A percentile compares a stretch with the other conserved stretches of the same genome.
These are phyloP conservation scores for Lepidium campestre DNA, from an alignment of 441 rosid species.

Conservation along the genomic window DNA sequence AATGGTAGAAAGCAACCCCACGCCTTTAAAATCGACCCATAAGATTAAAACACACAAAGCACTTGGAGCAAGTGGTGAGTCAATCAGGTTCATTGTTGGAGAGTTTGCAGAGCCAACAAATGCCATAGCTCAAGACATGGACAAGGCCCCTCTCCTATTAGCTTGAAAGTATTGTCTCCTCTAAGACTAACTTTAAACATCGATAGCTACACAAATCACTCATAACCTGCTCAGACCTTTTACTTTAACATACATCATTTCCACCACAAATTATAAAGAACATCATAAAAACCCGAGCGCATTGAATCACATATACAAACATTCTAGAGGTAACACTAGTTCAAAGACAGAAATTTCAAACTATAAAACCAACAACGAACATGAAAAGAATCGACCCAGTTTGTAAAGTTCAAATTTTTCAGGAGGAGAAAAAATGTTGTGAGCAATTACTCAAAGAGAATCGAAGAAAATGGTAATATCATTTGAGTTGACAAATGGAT, in stretches of 20 bases:
- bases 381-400: not conserved
- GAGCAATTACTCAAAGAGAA: not conserved
- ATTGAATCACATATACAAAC: not conserved
- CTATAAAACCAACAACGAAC: not conserved
- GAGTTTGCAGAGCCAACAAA: slow-evolving; percentile 30
- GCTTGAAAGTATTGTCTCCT: not conserved
- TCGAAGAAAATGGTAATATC: not conserved
- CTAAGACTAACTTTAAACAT: slow-evolving; percentile 13
- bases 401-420: not conserved
- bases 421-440: not conserved
- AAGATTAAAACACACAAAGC: slow-evolving; percentile 4
- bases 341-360: not conserved
- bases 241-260: slow-evolving; percentile 28
- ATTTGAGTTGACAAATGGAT: not conserved
- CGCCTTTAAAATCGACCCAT: slow-evolving; percentile 32
- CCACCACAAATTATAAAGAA: not conserved
- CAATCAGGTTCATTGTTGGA: slow-evolving; percentile 21
- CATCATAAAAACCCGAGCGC: not conserved
- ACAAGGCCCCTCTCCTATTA: slow-evolving; percentile 32
- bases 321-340: not conserved
- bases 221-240: slow-evolving; percentile 27
- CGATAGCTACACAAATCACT: slow-evolving; percentile 18
- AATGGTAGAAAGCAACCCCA: slow-evolving; percentile 34
- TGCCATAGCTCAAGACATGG: slow-evolving; percentile 30
- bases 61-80: not conserved